Percentiles rank a stretch among this genome's conserved stretches.
phyloP scores from a whole-genome alignment of 2,329 filamentous ascomycete species.

The Monosporascus sp. region DNA sequence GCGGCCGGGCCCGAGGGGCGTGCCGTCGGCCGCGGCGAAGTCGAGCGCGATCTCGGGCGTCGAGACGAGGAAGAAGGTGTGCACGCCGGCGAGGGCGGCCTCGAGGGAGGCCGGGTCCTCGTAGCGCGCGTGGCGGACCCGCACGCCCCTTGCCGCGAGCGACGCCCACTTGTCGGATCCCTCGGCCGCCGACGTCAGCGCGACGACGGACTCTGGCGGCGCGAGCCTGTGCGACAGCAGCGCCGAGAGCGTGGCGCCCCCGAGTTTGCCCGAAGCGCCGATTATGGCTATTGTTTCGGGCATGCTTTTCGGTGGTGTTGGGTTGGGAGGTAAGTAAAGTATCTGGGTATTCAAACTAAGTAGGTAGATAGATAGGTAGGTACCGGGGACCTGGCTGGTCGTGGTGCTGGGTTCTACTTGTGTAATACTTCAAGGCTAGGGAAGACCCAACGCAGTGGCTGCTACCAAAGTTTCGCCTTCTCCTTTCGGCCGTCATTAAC shows the following conservation, averaged over 20 bases:
- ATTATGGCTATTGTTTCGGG: slow-evolving; percentile 38
- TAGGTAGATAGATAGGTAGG: too few relatives aligned
- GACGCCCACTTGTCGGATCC: slow-evolving; percentile 34
- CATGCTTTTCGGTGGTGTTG: slow-evolving; percentile 2
- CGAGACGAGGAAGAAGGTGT: slow-evolving; percentile 50
- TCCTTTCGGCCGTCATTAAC: too few relatives aligned
- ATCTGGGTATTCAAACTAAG: not conserved
- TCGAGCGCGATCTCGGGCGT: slow-evolving; percentile 21
- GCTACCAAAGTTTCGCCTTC: too few relatives aligned
- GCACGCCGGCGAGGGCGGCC: slow-evolving; percentile 42
- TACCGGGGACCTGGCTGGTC: too few relatives aligned
- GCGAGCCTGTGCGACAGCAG: slow-evolving; percentile 35
- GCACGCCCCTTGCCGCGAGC: slow-evolving; percentile 35
- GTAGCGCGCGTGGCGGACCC: slow-evolving; percentile 48
- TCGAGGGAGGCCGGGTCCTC: slow-evolving; percentile 40
- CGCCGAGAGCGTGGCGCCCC: slow-evolving; percentile 43
- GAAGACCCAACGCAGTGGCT: too few relatives aligned
- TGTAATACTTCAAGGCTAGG: too few relatives aligned
- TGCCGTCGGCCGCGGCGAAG: slow-evolving; percentile 13
- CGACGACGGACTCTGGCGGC: slow-evolving; percentile 17
- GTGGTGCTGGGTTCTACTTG: too few relatives aligned
- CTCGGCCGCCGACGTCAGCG: slow-evolving; percentile 36
- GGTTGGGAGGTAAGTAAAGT: not conserved
- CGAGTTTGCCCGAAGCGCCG: slow-evolving; percentile 49
- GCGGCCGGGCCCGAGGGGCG: slow-evolving; percentile 24